Evolutionary conservation across 75 land plant species (phyloP), one percentile per base, ranked within the genome.

Genomic region (Pinus tabuliformis): DNA sequence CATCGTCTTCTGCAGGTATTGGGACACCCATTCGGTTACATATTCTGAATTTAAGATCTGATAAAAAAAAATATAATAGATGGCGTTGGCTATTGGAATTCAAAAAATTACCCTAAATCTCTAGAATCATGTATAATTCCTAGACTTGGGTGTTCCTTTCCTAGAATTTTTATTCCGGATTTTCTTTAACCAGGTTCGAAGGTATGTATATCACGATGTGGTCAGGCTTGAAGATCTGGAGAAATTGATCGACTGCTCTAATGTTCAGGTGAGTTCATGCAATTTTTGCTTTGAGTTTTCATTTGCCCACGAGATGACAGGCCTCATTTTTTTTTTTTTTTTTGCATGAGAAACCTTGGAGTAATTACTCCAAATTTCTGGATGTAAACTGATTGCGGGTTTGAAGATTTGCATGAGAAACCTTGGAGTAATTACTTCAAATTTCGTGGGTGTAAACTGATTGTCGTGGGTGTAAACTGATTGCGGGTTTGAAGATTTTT

Each of bases 141-240:
- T 24, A 21, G 12, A 24, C 24, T 17, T n/a, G 18, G 26, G 64
- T 12, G 3, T 15, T n/a, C 33, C 3, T 21, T 62, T 24, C 26
- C 18, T 62, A 8, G 18, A 17, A 62, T 62, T 4, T n/a, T 21
- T 62, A 7, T 62, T 62, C 20, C 11, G 54, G 54, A 49, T 49
- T 49, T 72, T 72, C 13, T 73, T 16, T 73, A 28, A 22, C 30
- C 84, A 91, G 92, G 79, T 91, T 30, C 75, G 93, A 58, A 85
- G 92, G 56, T 91, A 91, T 74, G 88, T 91, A 14, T 91, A 91
- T 56, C 89, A 87, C 42, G 90, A 89, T 75, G 93, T 91, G 21
- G 74, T 91, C 14, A 66, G 89, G 58, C 59, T 87, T 62, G 87
- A 82, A 0, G 92, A 91, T 70, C 78, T 84, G 78, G 76, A 81